Evolutionary conservation across 208 protist genomes (phyloP), one percentile per base, ranked within the genome.

Genomic region (Leishmania arabica): DNA sequence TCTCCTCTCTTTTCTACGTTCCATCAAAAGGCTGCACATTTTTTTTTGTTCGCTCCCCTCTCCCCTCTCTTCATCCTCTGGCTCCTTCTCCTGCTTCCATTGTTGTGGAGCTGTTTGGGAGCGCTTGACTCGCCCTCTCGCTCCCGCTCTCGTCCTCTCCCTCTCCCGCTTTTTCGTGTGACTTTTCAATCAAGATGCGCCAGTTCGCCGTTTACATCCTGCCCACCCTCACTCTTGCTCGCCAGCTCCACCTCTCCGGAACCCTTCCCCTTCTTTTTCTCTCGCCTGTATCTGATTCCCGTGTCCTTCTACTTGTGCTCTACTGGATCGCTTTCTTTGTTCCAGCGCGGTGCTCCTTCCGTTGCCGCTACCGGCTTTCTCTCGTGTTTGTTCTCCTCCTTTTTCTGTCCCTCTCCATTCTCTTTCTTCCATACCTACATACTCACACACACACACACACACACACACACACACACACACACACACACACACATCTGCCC

Each of bases 331-430:
- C 37, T 64, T 54, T 64, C 34, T 34, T 56, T 34, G n/a, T n/a
- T 8, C 73, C n/a, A 60, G 27, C 60, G 53, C 21, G 31, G 62
- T 24, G 31, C n/a, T 17, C 62, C 62, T 21, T 79, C 58, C 47
- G 51, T 56, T 74, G 74, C 34, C 11, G 24, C 31, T 77, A 17
- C 34, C 74, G 11, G 54, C n/a, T 72, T 77, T 77, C 53, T 77
- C 53, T 76, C 21, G n/a, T 37, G 15, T 34, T 64, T 34, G 42
- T 31, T 62, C n/a, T 13, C 24, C 6, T 31, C 56, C 56, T 4
- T 54, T 54, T 54, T 54, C 24, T 8, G 0, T 11, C 53, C 24
- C 27, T 62, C 56, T 31, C 56, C 56, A 31, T 24, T 31, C 56
- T 62, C 0, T 31, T 62, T 62, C 27, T 0, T 4, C 56, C 56